Conservation (phyloP, 805 yeast species). For the Candida sonorensis region DNA sequence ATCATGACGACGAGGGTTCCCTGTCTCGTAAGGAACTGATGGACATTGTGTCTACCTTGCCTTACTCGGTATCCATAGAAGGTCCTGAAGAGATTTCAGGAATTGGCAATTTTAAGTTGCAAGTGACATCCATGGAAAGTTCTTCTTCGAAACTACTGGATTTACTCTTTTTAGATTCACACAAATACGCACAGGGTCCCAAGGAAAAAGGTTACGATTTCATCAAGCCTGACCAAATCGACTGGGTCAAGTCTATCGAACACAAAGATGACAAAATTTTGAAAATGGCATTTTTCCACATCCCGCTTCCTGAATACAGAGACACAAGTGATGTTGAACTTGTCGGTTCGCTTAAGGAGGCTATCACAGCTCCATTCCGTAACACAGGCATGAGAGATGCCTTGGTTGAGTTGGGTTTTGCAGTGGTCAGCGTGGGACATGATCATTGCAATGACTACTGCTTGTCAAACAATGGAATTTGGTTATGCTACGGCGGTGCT, state of each 20-base stretch:
- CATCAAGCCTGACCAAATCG: constrained; percentile 38
- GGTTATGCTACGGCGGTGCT: constrained; percentile 95
- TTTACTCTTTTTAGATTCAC: constrained; percentile 79
- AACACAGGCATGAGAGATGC: constrained; percentile 61
- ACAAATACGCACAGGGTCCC: constrained; percentile 63
- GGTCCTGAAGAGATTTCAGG: constrained; percentile 74
- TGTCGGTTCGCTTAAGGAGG: constrained; percentile 67
- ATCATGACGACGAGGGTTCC: constrained; percentile 89
- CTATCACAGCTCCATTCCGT: constrained; percentile 67
- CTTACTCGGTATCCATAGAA: constrained; percentile 53
- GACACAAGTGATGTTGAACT: constrained; percentile 31
- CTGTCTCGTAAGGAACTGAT: constrained; percentile 55
- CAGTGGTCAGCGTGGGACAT: constrained; percentile 80
- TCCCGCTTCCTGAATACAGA: constrained; percentile 83
- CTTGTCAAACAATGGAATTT: constrained; percentile 49
- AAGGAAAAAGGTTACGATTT: constrained; percentile 80
- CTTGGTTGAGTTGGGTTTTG: constrained; percentile 61
- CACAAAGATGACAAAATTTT: constrained; percentile 35
- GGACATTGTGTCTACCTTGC: constrained; percentile 48
- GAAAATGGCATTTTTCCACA: constrained; percentile 90
- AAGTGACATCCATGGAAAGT: no score
- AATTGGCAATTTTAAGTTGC: constrained; percentile 69
- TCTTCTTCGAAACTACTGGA: no score
- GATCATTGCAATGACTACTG: constrained; percentile 96
- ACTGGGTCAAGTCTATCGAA: constrained; percentile 8